Base-by-base conservation (phyloP, 306 rosid species). In the Albizia julibrissin region DNA sequence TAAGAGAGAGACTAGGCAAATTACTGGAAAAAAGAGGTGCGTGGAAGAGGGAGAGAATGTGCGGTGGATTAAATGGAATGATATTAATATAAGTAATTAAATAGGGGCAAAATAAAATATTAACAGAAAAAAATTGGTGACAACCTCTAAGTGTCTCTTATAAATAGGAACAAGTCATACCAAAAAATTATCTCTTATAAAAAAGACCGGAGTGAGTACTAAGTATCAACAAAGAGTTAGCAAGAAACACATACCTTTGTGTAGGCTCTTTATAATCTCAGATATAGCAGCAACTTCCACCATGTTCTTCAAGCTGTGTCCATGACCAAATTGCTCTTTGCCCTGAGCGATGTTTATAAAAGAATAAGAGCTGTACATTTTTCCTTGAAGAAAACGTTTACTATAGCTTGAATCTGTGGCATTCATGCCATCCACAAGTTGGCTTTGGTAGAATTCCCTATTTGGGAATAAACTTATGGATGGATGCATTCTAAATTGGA, bases 401-500 rank as follows among this genome's bases (percentile, higher is more conserved):
- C 68, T 33, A 12, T 84, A 81, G 46, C 58, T 73, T 66, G 2
- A 14, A 39, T 42, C 73, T 54, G 10, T 75, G 8, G 86, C 91
- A 79, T 15, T 33, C 2, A 40, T 34, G 8, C 85, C 83, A 84
- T 88, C 85, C 34, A 13, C 37, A 40, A 88, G 85, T 65, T 72
- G 37, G 16, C 12, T 26, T 62, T 81, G 49, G 62, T 88, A 88
- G 77, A 88, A 86, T 58, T 88, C 86, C 59, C 24, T 67, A 29
- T 68, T 70, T 43, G 89, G 91, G 40, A 88, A 88, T 27, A 47
- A 34, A 71, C 89, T 86, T 64, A 88, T 86, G 27, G 87, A 81
- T 66, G 91, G 89, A 81, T 84, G 91, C 91, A 88, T 86, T 77
- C 91, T 84, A 34, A 79, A 84, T 15, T 88, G 89, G 62, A 86